Base-by-base conservation (phyloP, 495 filamentous ascomycete species). In the Xylaria scruposa region DNA sequence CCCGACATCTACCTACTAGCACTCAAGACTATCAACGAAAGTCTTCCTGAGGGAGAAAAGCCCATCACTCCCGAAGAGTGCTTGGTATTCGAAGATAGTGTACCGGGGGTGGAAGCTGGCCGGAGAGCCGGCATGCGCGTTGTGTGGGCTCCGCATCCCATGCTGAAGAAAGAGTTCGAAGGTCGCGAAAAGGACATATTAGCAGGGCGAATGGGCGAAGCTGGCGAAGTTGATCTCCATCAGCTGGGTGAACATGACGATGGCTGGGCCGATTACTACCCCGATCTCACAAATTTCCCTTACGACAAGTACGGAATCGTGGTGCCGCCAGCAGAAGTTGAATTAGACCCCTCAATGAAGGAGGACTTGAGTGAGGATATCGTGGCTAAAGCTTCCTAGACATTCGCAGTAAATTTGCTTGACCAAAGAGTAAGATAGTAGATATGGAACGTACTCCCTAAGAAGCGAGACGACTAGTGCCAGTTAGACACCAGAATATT, bases 1-100 rank as follows among this genome's bases (percentile, higher is more conserved):
- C 96, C 96, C 9, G 97, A 99, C 80, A 99, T 99, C 76, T 99
- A 96, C 78, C 82, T 97, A 17, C 81, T 98, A 1, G 97, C 97
- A 0, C 82, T 99, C 60, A 84, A 93, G 81, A 92, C 90, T 1
- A 91, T 99, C 76, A 99, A 99, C 80, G 84, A 84, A 3, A 88
- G 87, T 9, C 77, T 96, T 15, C 79, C 88, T 0, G 82, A 86
- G 53, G 90, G 89, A 0, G 90, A 95, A 77, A 79, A 81, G 42
- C 89, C 91, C 72, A 90, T 99, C 53, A 84, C 74, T 60, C 93
- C 94, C 0, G 91, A 91, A 74, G 96, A 99, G 79, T 98, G 95
- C 80, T 84, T 99, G 10, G 96, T 99, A 0, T 98, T 99, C 77
- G 96, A 99, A 80, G 96, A 99, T 79, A 91, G 90, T 31, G 95